Percentiles rank a stretch among this genome's conserved stretches.
phyloP scores from a whole-genome alignment of 805 yeast species.

The Clavispora asparagi region DNA sequence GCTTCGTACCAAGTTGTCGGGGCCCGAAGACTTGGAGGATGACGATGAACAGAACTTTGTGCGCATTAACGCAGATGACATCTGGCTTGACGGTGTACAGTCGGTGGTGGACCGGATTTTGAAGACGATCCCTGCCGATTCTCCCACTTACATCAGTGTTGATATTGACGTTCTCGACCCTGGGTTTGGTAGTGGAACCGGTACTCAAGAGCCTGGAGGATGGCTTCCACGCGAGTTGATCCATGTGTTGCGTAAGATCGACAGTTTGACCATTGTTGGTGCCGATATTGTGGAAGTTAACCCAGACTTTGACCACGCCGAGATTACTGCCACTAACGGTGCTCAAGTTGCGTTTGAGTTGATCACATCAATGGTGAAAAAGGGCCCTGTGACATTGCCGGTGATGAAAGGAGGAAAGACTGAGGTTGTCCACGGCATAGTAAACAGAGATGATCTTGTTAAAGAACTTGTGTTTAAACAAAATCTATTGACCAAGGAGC shows the following conservation, averaged over 20 bases:
- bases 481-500: conserved; percentile 1
- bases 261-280: conserved; percentile 44
- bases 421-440: neutral
- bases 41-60: conserved; percentile 67
- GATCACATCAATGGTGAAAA: conserved; percentile 69
- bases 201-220: conserved; percentile 58
- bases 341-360: conserved; percentile 70
- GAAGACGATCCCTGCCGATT: conserved; percentile 51
- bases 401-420: conserved; percentile 4
- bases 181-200: conserved; percentile 54
- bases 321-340: conserved; percentile 62
- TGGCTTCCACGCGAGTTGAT: conserved; percentile 52
- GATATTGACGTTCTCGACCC: conserved; percentile 66
- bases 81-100: conserved; percentile 63
- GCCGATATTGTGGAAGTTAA: conserved; percentile 58
- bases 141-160: conserved; percentile 73
- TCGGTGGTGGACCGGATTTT: conserved; percentile 48
- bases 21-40: conserved; percentile 52
- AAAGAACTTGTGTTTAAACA: neutral
- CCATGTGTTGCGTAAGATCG: conserved; percentile 42
- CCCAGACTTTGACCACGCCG: conserved; percentile 62
- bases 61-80: conserved; percentile 67
- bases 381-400: conserved; percentile 28
- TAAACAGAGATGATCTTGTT: neutral
- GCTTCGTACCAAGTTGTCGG: conserved; percentile 66